phyloP scores from a whole-genome alignment of 169 alveolate species.

The Plasmodium vinckei region DNA sequence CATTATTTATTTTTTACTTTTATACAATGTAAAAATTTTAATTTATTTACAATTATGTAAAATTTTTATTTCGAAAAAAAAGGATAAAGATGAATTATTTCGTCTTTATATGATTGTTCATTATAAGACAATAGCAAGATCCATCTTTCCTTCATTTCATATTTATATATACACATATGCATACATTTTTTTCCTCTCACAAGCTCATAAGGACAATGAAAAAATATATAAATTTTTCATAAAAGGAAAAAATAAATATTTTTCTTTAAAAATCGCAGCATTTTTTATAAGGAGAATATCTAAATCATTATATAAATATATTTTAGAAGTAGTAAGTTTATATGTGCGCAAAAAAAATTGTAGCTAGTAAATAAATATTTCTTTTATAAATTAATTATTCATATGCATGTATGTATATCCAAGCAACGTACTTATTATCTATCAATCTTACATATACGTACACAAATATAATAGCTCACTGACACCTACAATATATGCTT shows the following conservation, averaged over 20 bases:
- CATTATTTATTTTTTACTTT: too few relatives aligned
- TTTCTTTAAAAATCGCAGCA: background rate
- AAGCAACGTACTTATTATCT: too few relatives aligned
- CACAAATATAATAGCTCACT: too few relatives aligned
- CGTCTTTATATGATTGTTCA: constrained; percentile 1
- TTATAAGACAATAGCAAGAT: constrained; percentile 18
- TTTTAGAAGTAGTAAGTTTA: too few relatives aligned
- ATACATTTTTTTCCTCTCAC: background rate
- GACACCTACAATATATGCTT: too few relatives aligned
- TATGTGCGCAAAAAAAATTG: too few relatives aligned
- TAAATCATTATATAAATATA: background rate
- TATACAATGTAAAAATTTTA: too few relatives aligned
- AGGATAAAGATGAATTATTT: background rate
- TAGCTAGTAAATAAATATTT: too few relatives aligned
- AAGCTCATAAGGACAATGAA: constrained; percentile 2
- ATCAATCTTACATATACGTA: too few relatives aligned
- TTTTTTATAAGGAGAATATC: background rate
- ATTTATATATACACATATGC: background rate
- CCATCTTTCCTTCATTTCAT: background rate
- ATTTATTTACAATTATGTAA: too few relatives aligned
- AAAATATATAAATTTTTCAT: background rate
- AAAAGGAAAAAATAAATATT: constrained; percentile 7
- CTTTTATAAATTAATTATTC: too few relatives aligned
- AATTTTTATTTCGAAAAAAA: background rate
- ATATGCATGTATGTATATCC: too few relatives aligned